phyloP scores from a whole-genome alignment of 345 rosid species.

The Rhodomyrtus tomentosa region DNA sequence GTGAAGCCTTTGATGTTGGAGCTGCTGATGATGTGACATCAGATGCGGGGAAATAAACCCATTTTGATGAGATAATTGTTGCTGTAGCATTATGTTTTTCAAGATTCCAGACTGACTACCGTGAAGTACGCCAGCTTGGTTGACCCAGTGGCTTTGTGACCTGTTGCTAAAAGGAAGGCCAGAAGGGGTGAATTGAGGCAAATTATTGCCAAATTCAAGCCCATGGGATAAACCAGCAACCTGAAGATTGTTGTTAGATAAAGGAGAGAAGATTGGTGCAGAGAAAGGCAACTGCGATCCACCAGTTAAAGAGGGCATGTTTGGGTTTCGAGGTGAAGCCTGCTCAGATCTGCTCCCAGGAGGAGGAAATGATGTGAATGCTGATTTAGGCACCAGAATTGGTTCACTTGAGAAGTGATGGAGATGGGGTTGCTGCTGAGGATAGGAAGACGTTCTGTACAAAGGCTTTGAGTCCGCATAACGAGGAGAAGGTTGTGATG shows the following conservation, averaged over 20 bases:
- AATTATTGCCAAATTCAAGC: slow-evolving; percentile 44
- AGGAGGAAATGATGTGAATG: slow-evolving; percentile 75
- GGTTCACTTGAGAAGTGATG: slow-evolving; percentile 70
- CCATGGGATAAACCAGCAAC: slow-evolving; percentile 57
- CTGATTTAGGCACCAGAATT: slow-evolving; percentile 46
- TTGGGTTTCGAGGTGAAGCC: slow-evolving; percentile 47
- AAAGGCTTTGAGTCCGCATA: slow-evolving; percentile 49
- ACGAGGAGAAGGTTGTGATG: slow-evolving; percentile 44
- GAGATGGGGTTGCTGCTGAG: slow-evolving; percentile 51
- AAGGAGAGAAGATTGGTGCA: slow-evolving; percentile 45
- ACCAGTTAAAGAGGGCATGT: slow-evolving; percentile 34
- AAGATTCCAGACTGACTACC: slow-evolving; percentile 60
- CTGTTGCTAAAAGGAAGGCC: slow-evolving; percentile 62
- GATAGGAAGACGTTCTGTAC: slow-evolving; percentile 85
- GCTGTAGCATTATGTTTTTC: slow-evolving; percentile 60
- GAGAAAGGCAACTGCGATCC: slow-evolving; percentile 49
- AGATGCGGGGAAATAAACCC: slow-evolving; percentile 53
- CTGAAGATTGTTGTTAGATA: slow-evolving; percentile 38
- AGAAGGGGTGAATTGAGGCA: slow-evolving; percentile 39
- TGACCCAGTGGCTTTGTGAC: slow-evolving; percentile 69
- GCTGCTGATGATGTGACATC: slow-evolving; percentile 49
- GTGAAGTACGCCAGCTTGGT: slow-evolving; percentile 57
- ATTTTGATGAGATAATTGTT: slow-evolving; percentile 53
- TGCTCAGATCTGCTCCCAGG: slow-evolving; percentile 56
- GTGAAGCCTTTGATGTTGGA: slow-evolving; percentile 52